Percentiles rank a stretch among this genome's conserved stretches.
These are phyloP conservation scores for Hebeloma cylindrosporum DNA, from an alignment of 768 basidiomycete species.

Conservation along the genomic window DNA sequence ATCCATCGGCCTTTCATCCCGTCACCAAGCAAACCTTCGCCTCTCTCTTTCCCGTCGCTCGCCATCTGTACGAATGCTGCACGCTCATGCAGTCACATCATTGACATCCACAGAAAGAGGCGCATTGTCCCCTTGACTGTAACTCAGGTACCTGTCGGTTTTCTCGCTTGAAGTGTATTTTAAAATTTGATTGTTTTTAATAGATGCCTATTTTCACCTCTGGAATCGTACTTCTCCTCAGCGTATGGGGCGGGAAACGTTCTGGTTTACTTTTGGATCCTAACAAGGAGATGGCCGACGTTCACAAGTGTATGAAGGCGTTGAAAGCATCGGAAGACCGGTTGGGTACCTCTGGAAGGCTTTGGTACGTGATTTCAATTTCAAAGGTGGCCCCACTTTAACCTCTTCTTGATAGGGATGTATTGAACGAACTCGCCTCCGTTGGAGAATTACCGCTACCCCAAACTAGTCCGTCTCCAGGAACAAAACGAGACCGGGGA, in stretches of 20 bases:
- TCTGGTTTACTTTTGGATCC: slow-evolving; percentile 48
- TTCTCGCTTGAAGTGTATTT: background rate
- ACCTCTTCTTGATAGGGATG: too few relatives aligned
- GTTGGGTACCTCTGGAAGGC: too few relatives aligned
- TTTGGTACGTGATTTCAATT: too few relatives aligned
- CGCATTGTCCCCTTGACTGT: slow-evolving; percentile 30
- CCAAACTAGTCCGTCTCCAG: too few relatives aligned
- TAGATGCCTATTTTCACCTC: slow-evolving; percentile 45
- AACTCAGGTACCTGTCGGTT: slow-evolving; percentile 31
- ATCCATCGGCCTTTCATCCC: slow-evolving; percentile 81
- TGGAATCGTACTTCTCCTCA: slow-evolving; percentile 61
- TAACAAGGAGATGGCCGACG: slow-evolving; percentile 60
- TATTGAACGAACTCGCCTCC: too few relatives aligned
- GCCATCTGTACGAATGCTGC: slow-evolving; percentile 82
- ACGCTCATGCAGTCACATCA: slow-evolving; percentile 76
- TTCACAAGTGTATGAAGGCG: slow-evolving; percentile 61
- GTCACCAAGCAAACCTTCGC: slow-evolving; percentile 46
- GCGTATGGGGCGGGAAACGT: slow-evolving; percentile 63
- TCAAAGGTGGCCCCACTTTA: too few relatives aligned
- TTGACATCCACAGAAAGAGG: slow-evolving; percentile 55
- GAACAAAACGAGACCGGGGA: too few relatives aligned
- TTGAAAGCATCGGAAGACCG: too few relatives aligned
- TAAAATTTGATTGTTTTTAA: slow-evolving; percentile 4
- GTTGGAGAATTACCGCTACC: too few relatives aligned
- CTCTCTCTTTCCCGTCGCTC: slow-evolving; percentile 60